Conservation (phyloP, 163 green algal species). For the Chlorella variabilis region DNA sequence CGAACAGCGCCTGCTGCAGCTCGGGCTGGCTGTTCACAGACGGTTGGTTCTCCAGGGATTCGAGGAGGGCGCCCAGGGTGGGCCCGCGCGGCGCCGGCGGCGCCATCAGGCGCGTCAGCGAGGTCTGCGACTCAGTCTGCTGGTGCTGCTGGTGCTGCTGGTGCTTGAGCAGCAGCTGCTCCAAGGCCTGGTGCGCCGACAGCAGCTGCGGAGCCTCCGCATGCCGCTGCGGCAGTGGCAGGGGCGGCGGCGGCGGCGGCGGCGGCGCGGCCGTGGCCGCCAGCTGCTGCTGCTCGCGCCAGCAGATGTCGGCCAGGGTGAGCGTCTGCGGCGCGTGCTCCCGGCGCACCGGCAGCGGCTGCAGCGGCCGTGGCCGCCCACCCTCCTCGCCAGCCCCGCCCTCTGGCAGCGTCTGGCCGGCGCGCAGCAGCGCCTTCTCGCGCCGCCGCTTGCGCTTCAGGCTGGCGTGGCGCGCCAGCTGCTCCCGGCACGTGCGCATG, state of each 20-base stretch:
- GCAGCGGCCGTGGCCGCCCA: no score
- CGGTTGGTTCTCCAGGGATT: background rate
- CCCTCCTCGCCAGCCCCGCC: no score
- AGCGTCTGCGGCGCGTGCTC: no score
- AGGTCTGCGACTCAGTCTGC: background rate
- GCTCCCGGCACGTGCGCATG: slow-evolving; percentile 3
- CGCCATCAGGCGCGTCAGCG: no score
- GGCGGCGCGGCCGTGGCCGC: no score
- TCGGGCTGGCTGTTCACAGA: slow-evolving; percentile 1
- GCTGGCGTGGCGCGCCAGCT: slow-evolving; percentile 4
- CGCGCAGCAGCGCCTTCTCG: background rate
- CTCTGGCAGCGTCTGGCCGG: background rate
- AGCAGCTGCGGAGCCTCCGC: background rate
- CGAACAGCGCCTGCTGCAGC: background rate
- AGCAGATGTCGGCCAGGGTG: no score
- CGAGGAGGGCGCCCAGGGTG: background rate
- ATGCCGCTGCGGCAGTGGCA: no score
- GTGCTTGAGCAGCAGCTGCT: background rate
- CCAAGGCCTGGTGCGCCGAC: no score
- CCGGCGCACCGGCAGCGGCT: no score
- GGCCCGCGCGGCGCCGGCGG: no score
- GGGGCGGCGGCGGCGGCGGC: no score
- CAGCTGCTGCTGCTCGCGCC: no score
- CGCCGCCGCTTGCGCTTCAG: slow-evolving; percentile 7
- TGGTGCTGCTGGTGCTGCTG: slow-evolving; percentile 12